These are phyloP conservation scores for Guillardia theta DNA, from an alignment of 78 protist genomes.

Conservation along the genomic window DNA sequence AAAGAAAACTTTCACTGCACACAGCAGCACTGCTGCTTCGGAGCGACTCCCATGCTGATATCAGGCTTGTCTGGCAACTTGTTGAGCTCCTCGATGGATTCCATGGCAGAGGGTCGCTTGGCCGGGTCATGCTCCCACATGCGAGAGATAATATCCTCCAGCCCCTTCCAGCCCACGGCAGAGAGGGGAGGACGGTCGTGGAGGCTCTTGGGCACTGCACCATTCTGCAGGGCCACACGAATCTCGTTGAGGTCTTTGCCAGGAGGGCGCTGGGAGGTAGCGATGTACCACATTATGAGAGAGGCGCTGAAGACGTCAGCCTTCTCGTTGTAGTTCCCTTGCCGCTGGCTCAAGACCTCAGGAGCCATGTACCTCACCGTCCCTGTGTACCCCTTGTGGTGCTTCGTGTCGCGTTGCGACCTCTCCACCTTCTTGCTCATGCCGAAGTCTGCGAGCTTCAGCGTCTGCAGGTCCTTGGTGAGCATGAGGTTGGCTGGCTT, in stretches of 20 bases:
- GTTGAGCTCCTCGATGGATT: background rate
- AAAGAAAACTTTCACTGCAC: too few relatives aligned
- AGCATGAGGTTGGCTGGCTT: background rate
- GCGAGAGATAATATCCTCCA: background rate
- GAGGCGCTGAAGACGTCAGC: background rate
- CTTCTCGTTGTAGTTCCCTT: background rate
- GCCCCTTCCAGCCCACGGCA: background rate
- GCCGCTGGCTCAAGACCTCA: background rate
- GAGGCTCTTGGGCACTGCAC: background rate
- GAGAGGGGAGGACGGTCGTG: background rate
- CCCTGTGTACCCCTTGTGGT: constrained; percentile 23
- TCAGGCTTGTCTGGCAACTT: background rate
- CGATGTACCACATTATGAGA: background rate
- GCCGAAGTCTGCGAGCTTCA: constrained; percentile 35
- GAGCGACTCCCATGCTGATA: too few relatives aligned
- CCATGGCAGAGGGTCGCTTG: background rate
- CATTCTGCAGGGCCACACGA: background rate
- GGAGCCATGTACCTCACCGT: constrained; percentile 32
- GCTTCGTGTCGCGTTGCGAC: background rate
- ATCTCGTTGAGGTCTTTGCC: background rate
- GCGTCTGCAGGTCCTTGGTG: background rate
- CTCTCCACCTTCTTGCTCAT: background rate
- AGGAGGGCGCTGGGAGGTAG: background rate
- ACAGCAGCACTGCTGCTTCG: too few relatives aligned
- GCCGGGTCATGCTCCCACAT: background rate